Evolutionary conservation across 352 stramenopile genomes (phyloP).

Genomic region (Porosira glacialis): DNA sequence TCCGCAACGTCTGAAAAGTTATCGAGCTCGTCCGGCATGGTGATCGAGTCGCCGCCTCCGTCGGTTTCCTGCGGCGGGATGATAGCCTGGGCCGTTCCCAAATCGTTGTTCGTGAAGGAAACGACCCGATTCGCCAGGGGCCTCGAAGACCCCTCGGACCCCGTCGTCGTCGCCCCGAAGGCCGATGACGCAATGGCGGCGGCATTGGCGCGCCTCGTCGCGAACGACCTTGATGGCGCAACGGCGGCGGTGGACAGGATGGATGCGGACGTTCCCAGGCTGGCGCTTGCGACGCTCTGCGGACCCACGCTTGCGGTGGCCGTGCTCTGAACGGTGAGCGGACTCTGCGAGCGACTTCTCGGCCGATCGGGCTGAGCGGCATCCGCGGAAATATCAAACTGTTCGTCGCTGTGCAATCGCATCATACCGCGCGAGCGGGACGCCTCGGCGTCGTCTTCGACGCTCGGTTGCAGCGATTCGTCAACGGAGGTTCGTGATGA

Average conservation of each 20-base stretch:
- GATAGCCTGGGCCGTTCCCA: constrained; percentile 11
- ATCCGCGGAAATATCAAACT: constrained; percentile 11
- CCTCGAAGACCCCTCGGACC: constrained; percentile 13
- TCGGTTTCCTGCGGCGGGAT: constrained; percentile 13
- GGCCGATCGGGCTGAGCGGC: constrained; percentile 15
- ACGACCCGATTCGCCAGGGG: constrained; percentile 53
- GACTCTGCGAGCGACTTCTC: constrained; percentile 43
- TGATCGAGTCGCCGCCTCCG: constrained; percentile 44
- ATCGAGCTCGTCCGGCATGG: constrained; percentile 60
- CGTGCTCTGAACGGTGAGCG: constrained; percentile 51
- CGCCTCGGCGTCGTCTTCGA: constrained; percentile 12
- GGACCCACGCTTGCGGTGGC: constrained; percentile 33
- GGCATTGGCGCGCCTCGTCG: constrained; percentile 34
- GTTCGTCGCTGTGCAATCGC: constrained; percentile 24
- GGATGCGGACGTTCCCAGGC: constrained; percentile 36
- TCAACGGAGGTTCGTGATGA: constrained; percentile 40
- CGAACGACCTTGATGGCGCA: constrained; percentile 41
- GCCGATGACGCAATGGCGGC: constrained; percentile 17
- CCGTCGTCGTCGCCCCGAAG: no score
- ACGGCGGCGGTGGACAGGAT: constrained; percentile 53
- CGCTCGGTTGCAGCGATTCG: constrained; percentile 18
- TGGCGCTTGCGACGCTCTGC: constrained; percentile 50
- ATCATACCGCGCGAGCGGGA: constrained; percentile 2
- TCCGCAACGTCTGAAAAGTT: constrained; percentile 58
- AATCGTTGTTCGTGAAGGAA: constrained; percentile 49